Evolutionary conservation across 805 yeast species (phyloP).

Genomic region (Pichia nakasei): DNA sequence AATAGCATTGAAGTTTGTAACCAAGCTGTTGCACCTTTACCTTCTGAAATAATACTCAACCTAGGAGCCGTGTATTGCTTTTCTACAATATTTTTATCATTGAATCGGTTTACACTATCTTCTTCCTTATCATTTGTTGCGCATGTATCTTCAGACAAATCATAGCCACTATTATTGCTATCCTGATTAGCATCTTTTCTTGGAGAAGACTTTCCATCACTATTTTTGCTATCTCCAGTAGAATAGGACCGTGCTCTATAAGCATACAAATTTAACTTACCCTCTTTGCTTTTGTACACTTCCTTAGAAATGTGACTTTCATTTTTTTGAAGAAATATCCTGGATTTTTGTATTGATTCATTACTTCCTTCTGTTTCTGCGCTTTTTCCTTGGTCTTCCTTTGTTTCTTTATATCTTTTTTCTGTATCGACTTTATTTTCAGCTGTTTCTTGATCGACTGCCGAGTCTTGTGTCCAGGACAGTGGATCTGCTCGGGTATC

Average conservation of each 20-base stretch:
- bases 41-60: neutral
- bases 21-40: conserved; percentile 1
- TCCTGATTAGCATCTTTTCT: too few relatives aligned
- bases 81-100: neutral
- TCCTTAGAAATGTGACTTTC: too few relatives aligned
- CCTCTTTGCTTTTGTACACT: too few relatives aligned
- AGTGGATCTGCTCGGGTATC: neutral
- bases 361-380: too few relatives aligned
- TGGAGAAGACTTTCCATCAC: too few relatives aligned
- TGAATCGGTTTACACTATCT: neutral
- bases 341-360: too few relatives aligned
- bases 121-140: neutral
- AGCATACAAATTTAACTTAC: too few relatives aligned
- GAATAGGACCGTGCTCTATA: too few relatives aligned
- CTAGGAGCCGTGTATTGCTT: neutral
- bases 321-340: too few relatives aligned
- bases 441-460: neutral
- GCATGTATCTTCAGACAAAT: too few relatives aligned
- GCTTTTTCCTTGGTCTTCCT: neutral
- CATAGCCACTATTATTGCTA: too few relatives aligned
- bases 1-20: neutral
- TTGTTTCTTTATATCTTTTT: neutral
- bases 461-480: neutral
- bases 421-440: neutral
- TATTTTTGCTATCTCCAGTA: too few relatives aligned